Base-by-base conservation (phyloP, 78 protist species). In the Planoprotostelium fungivorum region DNA sequence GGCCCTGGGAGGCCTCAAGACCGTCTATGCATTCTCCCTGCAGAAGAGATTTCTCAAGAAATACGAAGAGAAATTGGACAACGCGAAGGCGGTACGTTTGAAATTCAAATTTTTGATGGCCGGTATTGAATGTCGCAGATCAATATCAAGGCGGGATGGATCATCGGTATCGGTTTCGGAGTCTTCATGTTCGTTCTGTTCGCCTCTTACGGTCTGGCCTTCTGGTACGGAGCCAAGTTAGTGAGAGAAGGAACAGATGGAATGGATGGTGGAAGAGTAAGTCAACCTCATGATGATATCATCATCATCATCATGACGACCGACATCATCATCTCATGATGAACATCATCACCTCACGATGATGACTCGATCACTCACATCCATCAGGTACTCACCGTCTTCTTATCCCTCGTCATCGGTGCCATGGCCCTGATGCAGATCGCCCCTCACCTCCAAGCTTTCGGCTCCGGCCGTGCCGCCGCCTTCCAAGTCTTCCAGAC, bases 371-470 rank as follows among this genome's bases (percentile, higher is more conserved):
- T n/a, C n/a, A n/a, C n/a, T n/a, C n/a, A n/a, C n/a, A n/a, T n/a
- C n/a, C n/a, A n/a, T n/a, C 84, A 87, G 83, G 93, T 93, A 0
- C 29, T 93, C 28, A 95, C 96, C 28, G 95, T 94, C 0, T 95
- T 95, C 86, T 95, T 93, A 28, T 16, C 93, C 38, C 34, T 88
- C 34, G 36, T 94, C 51, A 94, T 94, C 84, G 97, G 94, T 39
- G 89, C 94, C 85, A 90, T 93, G 93, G 97, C 96, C 5, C 38
- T 95, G 9, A 94, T 94, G 38, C 97, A 95, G 88, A 91, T 93
- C 36, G 63, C 87, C 38, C 91, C 96, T 37, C 37, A 38, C 37
- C 84, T 93, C 0, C n/a, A 87, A 0, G 35, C 84, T 0, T 88
- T 95, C 88, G 94, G 93, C 9, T 88, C 88, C 88, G 97, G 95